Evolutionary conservation across 2,329 filamentous ascomycete genomes (phyloP).

Genomic region (Colletotrichum musicola): DNA sequence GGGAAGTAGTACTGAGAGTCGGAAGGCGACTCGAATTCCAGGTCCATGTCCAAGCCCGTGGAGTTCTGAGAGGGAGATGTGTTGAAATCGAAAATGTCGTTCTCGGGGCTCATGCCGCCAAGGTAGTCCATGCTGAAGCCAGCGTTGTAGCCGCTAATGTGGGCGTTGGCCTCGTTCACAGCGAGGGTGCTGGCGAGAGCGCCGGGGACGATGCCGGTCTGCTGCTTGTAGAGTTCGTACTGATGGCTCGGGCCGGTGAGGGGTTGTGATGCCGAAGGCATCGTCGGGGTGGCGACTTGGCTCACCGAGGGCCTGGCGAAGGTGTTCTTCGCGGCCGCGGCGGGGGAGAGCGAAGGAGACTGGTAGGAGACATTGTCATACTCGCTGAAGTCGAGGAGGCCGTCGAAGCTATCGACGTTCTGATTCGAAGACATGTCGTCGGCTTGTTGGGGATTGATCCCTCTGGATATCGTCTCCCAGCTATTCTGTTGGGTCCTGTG

Average conservation of each 20-base stretch:
- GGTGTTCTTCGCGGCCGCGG: constrained; percentile 64
- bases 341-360: constrained; percentile 71
- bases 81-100: constrained; percentile 80
- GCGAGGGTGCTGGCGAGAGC: constrained; percentile 85
- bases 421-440: constrained; percentile 52
- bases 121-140: constrained; percentile 64
- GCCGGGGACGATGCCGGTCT: constrained; percentile 90
- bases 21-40: constrained; percentile 62
- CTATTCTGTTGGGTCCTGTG: not conserved
- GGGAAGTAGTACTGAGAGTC: constrained; percentile 76
- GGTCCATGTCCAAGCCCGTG: constrained; percentile 75
- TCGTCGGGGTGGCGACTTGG: constrained; percentile 66
- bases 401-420: constrained; percentile 66
- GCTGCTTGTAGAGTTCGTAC: constrained; percentile 95
- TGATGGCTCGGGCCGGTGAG: constrained; percentile 90
- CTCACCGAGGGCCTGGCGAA: constrained; percentile 65
- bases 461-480: constrained; percentile 16
- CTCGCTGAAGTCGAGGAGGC: constrained; percentile 70
- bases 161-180: constrained; percentile 73
- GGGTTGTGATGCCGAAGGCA: constrained; percentile 65
- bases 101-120: constrained; percentile 68
- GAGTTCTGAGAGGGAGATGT: constrained; percentile 73
- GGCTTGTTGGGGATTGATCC: constrained; percentile 27
- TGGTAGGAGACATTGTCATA: constrained; percentile 73
- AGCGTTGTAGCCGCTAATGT: constrained; percentile 66